These are phyloP conservation scores for Xanthoparmelia taractica DNA, from an alignment of 495 filamentous ascomycete genomes.

Conservation along the genomic window DNA sequence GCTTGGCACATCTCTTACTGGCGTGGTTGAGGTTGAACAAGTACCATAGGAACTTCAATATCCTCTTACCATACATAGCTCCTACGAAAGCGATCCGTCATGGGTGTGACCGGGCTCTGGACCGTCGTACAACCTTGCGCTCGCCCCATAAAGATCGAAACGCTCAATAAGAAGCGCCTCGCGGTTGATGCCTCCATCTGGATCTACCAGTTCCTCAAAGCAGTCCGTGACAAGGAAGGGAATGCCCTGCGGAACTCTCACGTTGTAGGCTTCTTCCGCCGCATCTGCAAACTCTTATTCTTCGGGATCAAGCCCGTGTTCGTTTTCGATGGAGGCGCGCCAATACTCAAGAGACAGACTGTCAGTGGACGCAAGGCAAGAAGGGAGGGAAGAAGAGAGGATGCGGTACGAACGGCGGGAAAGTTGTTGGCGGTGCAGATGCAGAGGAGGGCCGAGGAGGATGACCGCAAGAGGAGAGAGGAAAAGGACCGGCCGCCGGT, in stretches of 20 bases:
- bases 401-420: constrained; percentile 84
- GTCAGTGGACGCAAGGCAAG: constrained; percentile 69
- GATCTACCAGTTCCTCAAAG: constrained; percentile 99
- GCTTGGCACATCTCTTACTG: background rate
- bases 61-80: background rate
- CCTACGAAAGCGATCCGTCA: constrained; percentile 32
- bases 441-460: constrained; percentile 79
- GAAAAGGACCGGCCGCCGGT: constrained; percentile 32
- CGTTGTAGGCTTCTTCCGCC: constrained; percentile 92
- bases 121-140: constrained; percentile 87
- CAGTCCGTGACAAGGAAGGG: constrained; percentile 95
- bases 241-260: constrained; percentile 94
- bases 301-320: constrained; percentile 96
- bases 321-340: constrained; percentile 95
- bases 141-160: constrained; percentile 77
- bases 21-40: background rate
- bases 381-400: constrained; percentile 82
- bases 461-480: constrained; percentile 55
- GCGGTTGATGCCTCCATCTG: constrained; percentile 97
- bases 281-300: constrained; percentile 94
- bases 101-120: constrained; percentile 99
- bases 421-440: constrained; percentile 88
- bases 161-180: constrained; percentile 87
- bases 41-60: background rate
- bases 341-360: constrained; percentile 83